A percentile compares a stretch with the other conserved stretches of the same genome.
phyloP scores from a whole-genome alignment of 176 grass and related monocot species.

The Saccharum spontaneum region DNA sequence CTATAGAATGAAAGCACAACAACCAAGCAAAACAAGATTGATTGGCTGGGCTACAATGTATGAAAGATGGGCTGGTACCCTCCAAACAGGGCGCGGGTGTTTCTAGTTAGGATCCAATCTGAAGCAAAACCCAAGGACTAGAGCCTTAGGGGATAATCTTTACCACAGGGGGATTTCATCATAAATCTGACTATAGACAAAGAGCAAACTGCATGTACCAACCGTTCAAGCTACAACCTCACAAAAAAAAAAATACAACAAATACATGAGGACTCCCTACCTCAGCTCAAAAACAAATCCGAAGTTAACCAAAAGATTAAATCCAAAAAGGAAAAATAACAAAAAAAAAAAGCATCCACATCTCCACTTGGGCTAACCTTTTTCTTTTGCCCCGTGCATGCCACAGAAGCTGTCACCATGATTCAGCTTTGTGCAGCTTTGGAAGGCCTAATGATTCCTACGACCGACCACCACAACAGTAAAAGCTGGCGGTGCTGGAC shows the following conservation, averaged over 20 bases:
- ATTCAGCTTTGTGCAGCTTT: slow-evolving; percentile 44
- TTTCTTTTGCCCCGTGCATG: slow-evolving; percentile 7
- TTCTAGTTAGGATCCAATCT: no score
- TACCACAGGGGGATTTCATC: background rate
- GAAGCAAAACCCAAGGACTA: no score
- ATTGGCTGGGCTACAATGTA: no score
- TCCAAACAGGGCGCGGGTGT: no score
- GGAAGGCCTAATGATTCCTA: slow-evolving; percentile 44
- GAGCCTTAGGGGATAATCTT: background rate
- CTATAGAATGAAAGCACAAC: no score
- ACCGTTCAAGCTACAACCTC: slow-evolving; percentile 37
- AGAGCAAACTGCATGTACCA: slow-evolving; percentile 16
- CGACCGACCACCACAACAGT: slow-evolving; percentile 38
- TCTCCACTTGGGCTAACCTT: slow-evolving; percentile 15
- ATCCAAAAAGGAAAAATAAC: background rate
- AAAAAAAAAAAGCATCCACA: slow-evolving; percentile 25
- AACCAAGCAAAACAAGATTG: no score
- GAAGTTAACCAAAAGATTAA: background rate
- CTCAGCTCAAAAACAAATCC: slow-evolving; percentile 22
- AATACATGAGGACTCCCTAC: slow-evolving; percentile 2
- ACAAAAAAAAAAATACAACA: background rate
- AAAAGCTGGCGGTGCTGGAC: slow-evolving; percentile 39
- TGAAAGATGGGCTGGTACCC: no score
- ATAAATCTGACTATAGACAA: slow-evolving; percentile 35
- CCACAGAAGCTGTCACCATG: slow-evolving; percentile 44